Percentiles rank a stretch among this genome's conserved stretches.
phyloP scores from a whole-genome alignment of 2,329 filamentous ascomycete genomes.

The Colletotrichum melonis region DNA sequence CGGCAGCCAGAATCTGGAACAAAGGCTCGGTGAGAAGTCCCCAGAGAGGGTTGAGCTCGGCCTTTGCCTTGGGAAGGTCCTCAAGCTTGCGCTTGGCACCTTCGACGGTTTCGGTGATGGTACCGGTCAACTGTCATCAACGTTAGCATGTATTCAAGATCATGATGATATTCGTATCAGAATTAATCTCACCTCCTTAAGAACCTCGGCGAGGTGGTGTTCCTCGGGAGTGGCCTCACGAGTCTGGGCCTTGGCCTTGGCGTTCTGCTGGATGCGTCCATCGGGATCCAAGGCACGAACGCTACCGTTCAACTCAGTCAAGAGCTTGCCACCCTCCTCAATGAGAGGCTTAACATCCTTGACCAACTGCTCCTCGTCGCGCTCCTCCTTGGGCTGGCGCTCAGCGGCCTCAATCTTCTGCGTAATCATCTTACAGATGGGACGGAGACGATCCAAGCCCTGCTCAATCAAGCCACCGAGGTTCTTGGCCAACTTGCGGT shows the following conservation, averaged over 20 bases:
- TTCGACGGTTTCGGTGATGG: constrained; percentile 86
- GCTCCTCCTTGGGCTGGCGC: constrained; percentile 83
- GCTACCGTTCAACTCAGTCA: constrained; percentile 87
- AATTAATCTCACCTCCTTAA: constrained; percentile 73
- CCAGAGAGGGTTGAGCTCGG: constrained; percentile 93
- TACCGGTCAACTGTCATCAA: constrained; percentile 73
- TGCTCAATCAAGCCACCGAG: constrained; percentile 80
- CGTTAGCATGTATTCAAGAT: background rate
- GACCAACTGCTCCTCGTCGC: constrained; percentile 90
- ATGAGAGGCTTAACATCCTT: constrained; percentile 88
- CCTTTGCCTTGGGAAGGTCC: constrained; percentile 94
- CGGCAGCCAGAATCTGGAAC: constrained; percentile 91
- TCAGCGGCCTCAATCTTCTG: constrained; percentile 86
- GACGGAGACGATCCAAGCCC: constrained; percentile 85
- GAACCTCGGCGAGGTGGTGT: constrained; percentile 82
- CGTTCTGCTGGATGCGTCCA: constrained; percentile 84
- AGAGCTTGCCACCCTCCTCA: constrained; percentile 84
- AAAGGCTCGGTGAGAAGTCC: constrained; percentile 83
- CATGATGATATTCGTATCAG: background rate
- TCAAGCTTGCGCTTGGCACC: constrained; percentile 88
- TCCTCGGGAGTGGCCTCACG: constrained; percentile 86
- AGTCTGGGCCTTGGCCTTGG: constrained; percentile 82
- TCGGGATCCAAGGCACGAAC: constrained; percentile 92
- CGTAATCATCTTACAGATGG: constrained; percentile 87
- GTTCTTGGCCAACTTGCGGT: constrained; percentile 81